Conservation (phyloP, 228 moss, liverwort and hornwort species). For the Sphagnum magellanicum region DNA sequence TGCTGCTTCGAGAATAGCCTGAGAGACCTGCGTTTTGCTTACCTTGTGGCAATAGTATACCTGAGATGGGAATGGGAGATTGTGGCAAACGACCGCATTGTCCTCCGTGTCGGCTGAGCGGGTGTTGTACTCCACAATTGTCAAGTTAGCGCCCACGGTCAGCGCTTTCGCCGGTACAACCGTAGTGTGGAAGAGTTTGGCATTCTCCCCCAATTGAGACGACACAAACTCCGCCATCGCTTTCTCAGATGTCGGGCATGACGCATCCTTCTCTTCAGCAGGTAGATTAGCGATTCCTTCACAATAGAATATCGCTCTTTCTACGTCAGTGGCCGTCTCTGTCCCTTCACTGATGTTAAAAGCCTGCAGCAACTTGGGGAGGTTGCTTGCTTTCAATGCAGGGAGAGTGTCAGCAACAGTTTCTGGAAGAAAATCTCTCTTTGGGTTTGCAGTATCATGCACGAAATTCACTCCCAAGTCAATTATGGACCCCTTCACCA, state of each 20-base stretch:
- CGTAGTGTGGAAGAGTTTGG: not conserved
- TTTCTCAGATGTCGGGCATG: not conserved
- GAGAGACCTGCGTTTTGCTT: not conserved
- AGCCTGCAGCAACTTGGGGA: not conserved
- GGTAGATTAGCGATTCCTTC: not conserved
- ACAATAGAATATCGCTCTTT: not conserved
- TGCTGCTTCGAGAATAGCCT: not conserved
- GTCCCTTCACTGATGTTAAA: not conserved
- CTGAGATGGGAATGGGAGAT: not conserved
- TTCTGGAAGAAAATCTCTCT: not conserved
- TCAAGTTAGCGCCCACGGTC: not conserved
- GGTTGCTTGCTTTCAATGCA: not conserved
- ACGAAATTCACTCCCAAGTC: not conserved
- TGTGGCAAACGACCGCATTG: not conserved
- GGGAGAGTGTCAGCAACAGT: not conserved
- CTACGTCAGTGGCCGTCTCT: not conserved
- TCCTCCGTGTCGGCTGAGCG: not conserved
- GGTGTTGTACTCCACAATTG: not conserved
- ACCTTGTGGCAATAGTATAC: conserved; percentile 3
- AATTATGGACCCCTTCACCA: not conserved
- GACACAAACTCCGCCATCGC: not conserved
- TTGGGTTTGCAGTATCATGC: not conserved
- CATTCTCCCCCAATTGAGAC: not conserved
- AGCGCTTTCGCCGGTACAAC: not conserved
- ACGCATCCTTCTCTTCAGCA: too few relatives aligned